Base-by-base conservation (phyloP, 129 eudicot genomes). In the Flaveria ramosissima region DNA sequence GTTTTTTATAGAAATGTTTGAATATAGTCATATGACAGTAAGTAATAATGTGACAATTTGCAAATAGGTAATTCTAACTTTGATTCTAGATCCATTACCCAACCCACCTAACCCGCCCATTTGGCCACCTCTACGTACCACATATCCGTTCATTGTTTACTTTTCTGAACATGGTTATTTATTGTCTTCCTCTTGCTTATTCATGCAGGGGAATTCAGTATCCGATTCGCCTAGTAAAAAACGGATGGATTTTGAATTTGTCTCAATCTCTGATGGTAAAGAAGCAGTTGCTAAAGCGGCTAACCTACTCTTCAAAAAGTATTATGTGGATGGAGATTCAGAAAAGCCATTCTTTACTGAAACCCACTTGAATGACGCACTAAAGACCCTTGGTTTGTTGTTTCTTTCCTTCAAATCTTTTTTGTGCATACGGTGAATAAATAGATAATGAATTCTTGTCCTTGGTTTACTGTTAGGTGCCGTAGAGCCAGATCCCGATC, bases 281-380 rank as follows among this genome's bases (percentile, higher is more conserved):
- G 82, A 85, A 87, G 90, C 90, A 39, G 92, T 91, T 21, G 91
- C 84, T 16, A 89, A 86, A 89, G 98, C 98, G 21, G 96, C 96
- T 17, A 94, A 89, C 78, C 71, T 81, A 6, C 97, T 94, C 11
- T 87, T 83, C 48, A 77, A 57, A 63, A 91, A 89, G 83, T 80
- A 89, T 74, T 83, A 88, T 61, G 45, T 57, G 17, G 75, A 61
- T 27, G 72, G 60, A 45, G 62, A 75, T 57, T 53, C 80, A 51
- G 87, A 87, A 74, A 84, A 84, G 73, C 85, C 89, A 6, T 78
- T 77, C 36, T 76, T 89, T 71, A 84, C 92, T 1, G 98, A 94
- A 78, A 46, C 84, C 50, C 76, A 88, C 77, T 76, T 92, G 78
- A 68, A 77, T 21, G 94, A 89, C 64, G 92, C 98, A 19, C 83